Base-by-base conservation (phyloP, 495 filamentous ascomycete species). In the Hypomontagnella monticulosa region DNA sequence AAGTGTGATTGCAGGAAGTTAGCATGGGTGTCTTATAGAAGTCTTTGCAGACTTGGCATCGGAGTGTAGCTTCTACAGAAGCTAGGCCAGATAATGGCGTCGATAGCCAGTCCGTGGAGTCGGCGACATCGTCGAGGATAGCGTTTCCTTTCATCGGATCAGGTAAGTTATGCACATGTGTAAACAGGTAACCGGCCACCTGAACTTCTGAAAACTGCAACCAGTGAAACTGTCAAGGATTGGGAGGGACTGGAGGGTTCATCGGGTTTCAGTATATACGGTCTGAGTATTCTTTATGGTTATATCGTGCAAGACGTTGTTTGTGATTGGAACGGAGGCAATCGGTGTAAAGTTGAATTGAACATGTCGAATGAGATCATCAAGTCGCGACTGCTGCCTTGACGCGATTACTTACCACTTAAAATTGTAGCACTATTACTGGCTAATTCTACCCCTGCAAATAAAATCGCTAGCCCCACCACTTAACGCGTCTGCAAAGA, bases 1-100 rank as follows among this genome's bases (percentile, higher is more conserved):
- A 99, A 0, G 95, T 97, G 75, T 99, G 95, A 40, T 86, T 90
- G 81, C 95, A 99, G 0, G 89, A 89, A 1, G 95, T 99, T 53
- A 97, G 88, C 81, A 99, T 93, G 0, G 95, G 95, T 18, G 91
- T 93, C 61, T 86, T 84, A 79, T 90, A 98, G 76, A 97, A 96
- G 74, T 99, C 95, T 77, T 97, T 98, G 84, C 95, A 99, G 57
- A 99, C 89, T 70, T 97, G 90, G 76, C 95, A 99, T 64, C 93
- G 91, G 12, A 99, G 83, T 12, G 91, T 86, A 38, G 91, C 86
- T 70, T 99, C 95, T 54, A 99, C 84, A 4, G 88, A 81, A 47
- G 87, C 81, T 56, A 99, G 83, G 33, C 83, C 77, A 1, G 88
- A 82, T 7, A 98, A 80, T 0, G 88, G 85, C 16, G 95, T 97